A percentile compares a stretch with the other conserved stretches of the same genome.
Conservation (phyloP, 1,139 yeast genomes). For the Scheffersomyces illinoinensis region DNA sequence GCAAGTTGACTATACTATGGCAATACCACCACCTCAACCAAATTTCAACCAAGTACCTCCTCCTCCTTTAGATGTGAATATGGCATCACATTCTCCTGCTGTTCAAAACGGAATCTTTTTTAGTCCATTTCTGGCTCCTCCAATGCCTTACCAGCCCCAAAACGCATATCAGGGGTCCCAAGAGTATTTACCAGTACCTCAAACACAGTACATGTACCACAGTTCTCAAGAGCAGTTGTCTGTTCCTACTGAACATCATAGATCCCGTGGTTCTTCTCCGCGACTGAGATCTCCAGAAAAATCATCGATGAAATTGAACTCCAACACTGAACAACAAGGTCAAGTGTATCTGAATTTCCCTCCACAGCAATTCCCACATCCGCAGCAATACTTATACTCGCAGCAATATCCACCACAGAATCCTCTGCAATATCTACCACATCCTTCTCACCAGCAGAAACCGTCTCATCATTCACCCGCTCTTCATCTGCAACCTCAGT, state of each 20-base stretch:
- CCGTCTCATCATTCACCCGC: constrained; percentile 7
- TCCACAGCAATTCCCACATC: constrained; percentile 1
- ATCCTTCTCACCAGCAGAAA: constrained; percentile 9
- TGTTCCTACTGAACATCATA: not conserved
- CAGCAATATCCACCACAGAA: not conserved
- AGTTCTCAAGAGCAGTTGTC: not conserved
- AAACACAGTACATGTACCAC: not conserved
- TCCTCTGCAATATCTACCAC: constrained; percentile 12
- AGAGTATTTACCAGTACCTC: not conserved
- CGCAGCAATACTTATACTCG: constrained; percentile 2
- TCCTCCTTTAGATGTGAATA: not conserved
- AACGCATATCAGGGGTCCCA: not conserved
- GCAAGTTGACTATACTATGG: not conserved
- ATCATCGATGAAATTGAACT: not conserved
- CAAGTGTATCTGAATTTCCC: not conserved
- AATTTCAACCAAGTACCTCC: not conserved
- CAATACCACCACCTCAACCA: not conserved
- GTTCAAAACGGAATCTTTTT: not conserved
- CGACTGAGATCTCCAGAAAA: not conserved
- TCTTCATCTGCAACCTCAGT: constrained; percentile 7
- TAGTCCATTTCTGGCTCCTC: not conserved
- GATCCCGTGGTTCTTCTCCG: not conserved
- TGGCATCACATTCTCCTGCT: not conserved
- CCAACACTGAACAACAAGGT: constrained; percentile 1
- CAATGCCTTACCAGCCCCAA: not conserved